These are phyloP conservation scores for Ophiostoma angusticollis DNA, from an alignment of 2,329 filamentous ascomycete genomes.

Conservation along the genomic window DNA sequence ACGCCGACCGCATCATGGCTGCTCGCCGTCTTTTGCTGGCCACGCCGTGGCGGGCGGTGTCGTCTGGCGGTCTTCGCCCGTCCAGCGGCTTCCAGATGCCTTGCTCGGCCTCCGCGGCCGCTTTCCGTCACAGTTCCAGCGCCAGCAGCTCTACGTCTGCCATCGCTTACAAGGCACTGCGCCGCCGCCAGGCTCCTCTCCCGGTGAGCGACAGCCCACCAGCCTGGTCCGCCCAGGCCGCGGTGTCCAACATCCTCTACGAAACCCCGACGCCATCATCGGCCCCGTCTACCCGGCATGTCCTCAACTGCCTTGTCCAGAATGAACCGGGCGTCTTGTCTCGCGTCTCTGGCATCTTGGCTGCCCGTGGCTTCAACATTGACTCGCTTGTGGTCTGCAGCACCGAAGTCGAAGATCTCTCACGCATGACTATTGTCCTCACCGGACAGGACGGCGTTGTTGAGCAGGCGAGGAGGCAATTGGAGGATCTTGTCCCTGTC, in stretches of 20 bases:
- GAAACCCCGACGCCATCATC: constrained; percentile 80
- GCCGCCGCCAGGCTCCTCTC: constrained; percentile 75
- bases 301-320: constrained; percentile 96
- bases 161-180: constrained; percentile 92
- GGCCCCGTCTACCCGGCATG: constrained; percentile 80
- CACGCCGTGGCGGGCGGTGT: constrained; percentile 15
- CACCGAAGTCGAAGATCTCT: constrained; percentile 92
- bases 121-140: constrained; percentile 29
- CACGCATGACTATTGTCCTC: constrained; percentile 96
- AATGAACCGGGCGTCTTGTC: constrained; percentile 97
- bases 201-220: constrained; percentile 65
- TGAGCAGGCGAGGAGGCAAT: constrained; percentile 86
- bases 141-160: constrained; percentile 70
- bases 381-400: constrained; percentile 96
- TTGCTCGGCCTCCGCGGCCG: constrained; percentile 17
- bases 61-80: constrained; percentile 9
- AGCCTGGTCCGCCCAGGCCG: constrained; percentile 80
- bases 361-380: constrained; percentile 96
- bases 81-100: constrained; percentile 10
- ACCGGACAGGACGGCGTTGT: constrained; percentile 94
- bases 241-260: constrained; percentile 97
- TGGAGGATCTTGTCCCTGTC: constrained; percentile 93
- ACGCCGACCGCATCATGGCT: constrained; percentile 5
- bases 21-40: constrained; percentile 11
- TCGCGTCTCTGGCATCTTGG: constrained; percentile 89